These are phyloP conservation scores for Trametes meyenii DNA, from an alignment of 768 basidiomycete genomes.

Conservation along the genomic window DNA sequence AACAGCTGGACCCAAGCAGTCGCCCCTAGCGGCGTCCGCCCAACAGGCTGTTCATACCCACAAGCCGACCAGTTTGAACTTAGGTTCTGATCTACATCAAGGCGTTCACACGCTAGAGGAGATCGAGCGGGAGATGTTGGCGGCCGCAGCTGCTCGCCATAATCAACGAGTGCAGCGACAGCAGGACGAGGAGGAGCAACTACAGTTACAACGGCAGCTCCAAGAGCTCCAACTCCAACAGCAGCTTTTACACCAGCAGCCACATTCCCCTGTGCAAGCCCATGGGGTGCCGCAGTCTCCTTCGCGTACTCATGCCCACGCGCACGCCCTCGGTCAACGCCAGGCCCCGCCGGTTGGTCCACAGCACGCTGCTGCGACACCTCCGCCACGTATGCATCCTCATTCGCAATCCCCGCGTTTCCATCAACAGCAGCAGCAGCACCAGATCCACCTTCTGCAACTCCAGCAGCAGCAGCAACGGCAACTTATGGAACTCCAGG, in stretches of 20 bases:
- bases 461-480: constrained; percentile 60
- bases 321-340: constrained; percentile 2
- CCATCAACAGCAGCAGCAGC: constrained; percentile 75
- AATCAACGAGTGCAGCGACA: constrained; percentile 26
- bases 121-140: constrained; percentile 84
- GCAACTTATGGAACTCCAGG: constrained; percentile 33
- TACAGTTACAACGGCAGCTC: constrained; percentile 44
- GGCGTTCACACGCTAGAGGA: constrained; percentile 71
- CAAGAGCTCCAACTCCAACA: constrained; percentile 45
- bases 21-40: constrained; percentile 31
- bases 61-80: constrained; percentile 23
- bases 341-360: constrained; percentile 1
- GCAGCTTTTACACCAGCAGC: constrained; percentile 39
- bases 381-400: constrained; percentile 75
- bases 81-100: constrained; percentile 23
- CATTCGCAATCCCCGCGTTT: constrained; percentile 80
- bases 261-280: constrained; percentile 13
- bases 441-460: constrained; percentile 61
- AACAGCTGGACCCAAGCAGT: constrained; percentile 16
- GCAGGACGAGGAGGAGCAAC: constrained; percentile 27
- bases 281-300: constrained; percentile 12
- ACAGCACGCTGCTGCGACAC: constrained; percentile 52
- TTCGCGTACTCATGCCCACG: constrained; percentile 5
- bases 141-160: constrained; percentile 43
- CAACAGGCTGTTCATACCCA: constrained; percentile 22